Evolutionary conservation across 2,329 filamentous ascomycete genomes (phyloP).

Genomic region (Colletotrichum coccodes): DNA sequence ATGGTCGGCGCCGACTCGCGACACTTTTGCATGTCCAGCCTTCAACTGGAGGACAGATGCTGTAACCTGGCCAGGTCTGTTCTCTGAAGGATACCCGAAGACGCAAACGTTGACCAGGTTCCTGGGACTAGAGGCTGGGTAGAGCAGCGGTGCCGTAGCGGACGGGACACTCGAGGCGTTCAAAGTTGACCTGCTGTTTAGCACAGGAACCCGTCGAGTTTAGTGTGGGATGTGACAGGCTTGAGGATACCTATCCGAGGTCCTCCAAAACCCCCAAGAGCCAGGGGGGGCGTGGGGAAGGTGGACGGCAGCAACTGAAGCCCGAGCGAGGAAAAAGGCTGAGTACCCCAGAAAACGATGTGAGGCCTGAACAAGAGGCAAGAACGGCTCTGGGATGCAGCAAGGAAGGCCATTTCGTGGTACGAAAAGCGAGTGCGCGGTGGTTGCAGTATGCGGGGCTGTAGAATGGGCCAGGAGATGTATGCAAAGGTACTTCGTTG

Average conservation of each 20-base stretch:
- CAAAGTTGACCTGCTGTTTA: constrained; percentile 19
- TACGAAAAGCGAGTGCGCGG: background rate
- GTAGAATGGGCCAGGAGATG: background rate
- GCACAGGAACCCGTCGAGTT: constrained; percentile 24
- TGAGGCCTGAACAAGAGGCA: background rate
- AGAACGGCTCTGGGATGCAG: constrained; percentile 3
- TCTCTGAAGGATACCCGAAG: background rate
- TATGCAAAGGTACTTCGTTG: background rate
- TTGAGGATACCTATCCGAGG: constrained; percentile 10
- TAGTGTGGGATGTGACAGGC: constrained; percentile 29
- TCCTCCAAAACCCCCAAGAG: constrained; percentile 1
- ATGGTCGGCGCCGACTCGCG: constrained; percentile 19
- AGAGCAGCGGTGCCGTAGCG: background rate
- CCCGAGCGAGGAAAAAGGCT: background rate
- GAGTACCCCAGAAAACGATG: background rate
- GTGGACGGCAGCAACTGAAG: background rate
- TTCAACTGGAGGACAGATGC: constrained; percentile 10
- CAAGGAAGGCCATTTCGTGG: background rate
- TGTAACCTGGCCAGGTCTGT: constrained; percentile 24
- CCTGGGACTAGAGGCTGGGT: background rate
- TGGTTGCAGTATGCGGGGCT: constrained; percentile 19
- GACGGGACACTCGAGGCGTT: background rate
- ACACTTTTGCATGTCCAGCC: constrained; percentile 22
- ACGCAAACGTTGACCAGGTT: background rate
- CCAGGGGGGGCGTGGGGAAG: background rate